These are phyloP conservation scores for Leonotis leonurus DNA, from an alignment of 257 asterid genomes.

Conservation along the genomic window DNA sequence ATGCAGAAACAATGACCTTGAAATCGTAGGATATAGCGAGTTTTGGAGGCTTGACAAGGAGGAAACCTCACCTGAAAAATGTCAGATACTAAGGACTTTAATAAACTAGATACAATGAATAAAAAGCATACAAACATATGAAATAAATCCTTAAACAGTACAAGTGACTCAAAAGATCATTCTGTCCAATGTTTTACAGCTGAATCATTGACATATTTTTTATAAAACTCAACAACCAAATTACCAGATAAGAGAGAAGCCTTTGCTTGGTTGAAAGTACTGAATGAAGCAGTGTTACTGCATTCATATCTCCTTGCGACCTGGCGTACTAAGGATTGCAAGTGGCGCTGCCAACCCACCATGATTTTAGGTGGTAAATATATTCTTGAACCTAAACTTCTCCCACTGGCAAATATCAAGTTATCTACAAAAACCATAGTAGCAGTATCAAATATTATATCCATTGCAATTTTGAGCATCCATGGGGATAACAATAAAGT, in stretches of 20 bases:
- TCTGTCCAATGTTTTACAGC: neutral
- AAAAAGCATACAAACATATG: neutral
- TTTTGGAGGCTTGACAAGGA: constrained; percentile 27
- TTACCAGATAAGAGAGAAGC: constrained; percentile 52
- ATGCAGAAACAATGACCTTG: constrained; percentile 46
- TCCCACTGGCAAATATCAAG: neutral
- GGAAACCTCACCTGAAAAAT: constrained; percentile 45
- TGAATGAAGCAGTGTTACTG: constrained; percentile 28
- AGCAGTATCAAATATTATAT: no score
- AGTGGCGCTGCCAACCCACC: constrained; percentile 72
- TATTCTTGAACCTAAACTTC: neutral
- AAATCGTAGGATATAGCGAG: constrained; percentile 27
- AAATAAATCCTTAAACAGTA: no score
- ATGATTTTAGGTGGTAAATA: constrained; percentile 24
- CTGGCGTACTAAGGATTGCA: constrained; percentile 55
- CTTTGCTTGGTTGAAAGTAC: constrained; percentile 40
- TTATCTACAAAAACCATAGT: constrained; percentile 2
- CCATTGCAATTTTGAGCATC: no score
- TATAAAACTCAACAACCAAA: neutral
- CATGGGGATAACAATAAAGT: no score
- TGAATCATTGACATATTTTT: neutral
- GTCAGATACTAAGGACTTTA: constrained; percentile 4
- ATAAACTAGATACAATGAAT: neutral
- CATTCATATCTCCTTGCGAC: constrained; percentile 51
- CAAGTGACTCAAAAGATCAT: no score